These are phyloP conservation scores for Vitis hybrid DNA, from an alignment of 177 flowering plant species.

Conservation along the genomic window DNA sequence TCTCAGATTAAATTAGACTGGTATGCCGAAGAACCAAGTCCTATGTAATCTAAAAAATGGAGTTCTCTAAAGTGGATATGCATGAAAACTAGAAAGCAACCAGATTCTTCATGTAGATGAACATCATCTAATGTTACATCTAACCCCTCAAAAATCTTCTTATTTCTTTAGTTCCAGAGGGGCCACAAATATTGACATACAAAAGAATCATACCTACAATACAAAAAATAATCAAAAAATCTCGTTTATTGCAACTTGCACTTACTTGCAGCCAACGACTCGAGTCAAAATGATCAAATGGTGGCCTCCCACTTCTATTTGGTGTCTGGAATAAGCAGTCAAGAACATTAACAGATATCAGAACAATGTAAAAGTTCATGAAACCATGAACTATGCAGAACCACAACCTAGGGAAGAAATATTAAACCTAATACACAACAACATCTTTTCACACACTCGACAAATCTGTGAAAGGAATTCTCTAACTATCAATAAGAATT, in stretches of 20 bases:
- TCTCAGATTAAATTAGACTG: not conserved
- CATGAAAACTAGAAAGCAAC: too few relatives aligned
- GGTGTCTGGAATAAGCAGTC: slow-evolving; percentile 51
- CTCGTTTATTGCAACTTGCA: slow-evolving; percentile 2
- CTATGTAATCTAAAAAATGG: not conserved
- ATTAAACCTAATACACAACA: not conserved
- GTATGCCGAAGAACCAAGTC: not conserved
- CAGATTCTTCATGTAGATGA: too few relatives aligned
- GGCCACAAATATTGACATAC: not conserved
- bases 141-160: too few relatives aligned
- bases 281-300: slow-evolving; percentile 73
- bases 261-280: slow-evolving; percentile 90
- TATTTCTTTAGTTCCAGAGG: too few relatives aligned
- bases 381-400: not conserved
- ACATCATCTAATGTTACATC: too few relatives aligned
- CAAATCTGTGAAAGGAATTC: not conserved
- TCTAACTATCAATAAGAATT: not conserved
- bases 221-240: not conserved
- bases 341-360: slow-evolving; percentile 10
- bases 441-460: not conserved
- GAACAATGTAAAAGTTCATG: slow-evolving; percentile 2
- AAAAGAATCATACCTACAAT: not conserved
- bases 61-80: not conserved
- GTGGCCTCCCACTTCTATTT: slow-evolving; percentile 77
- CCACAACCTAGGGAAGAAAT: not conserved